A percentile compares a stretch with the other conserved stretches of the same genome.
phyloP scores from a whole-genome alignment of 805 yeast genomes.

The Wickerhamiella parazyma region DNA sequence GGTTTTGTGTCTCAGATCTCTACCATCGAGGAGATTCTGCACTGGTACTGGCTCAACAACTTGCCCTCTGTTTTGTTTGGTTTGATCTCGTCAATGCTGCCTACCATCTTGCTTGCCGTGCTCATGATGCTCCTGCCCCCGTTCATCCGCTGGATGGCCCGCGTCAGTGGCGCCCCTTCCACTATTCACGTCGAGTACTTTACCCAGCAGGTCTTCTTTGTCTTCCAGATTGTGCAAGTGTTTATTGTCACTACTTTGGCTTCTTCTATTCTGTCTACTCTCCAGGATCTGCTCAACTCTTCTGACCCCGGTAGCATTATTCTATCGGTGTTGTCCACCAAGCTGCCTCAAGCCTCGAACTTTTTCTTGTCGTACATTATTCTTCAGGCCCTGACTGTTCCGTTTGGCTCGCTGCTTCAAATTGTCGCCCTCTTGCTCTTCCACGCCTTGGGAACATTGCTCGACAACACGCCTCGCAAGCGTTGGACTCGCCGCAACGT shows the following conservation, averaged over 20 bases:
- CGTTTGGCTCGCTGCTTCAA: constrained; percentile 68
- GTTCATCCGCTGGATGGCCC: constrained; percentile 64
- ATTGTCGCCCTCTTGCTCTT: constrained; percentile 58
- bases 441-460: constrained; percentile 50
- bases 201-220: constrained; percentile 82
- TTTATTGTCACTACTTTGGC: constrained; percentile 74
- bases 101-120: constrained; percentile 65
- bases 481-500: constrained; percentile 67
- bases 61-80: constrained; percentile 64
- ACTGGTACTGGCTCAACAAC: constrained; percentile 50
- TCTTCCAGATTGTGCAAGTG: constrained; percentile 80
- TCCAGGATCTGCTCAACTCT: constrained; percentile 55
- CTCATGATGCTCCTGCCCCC: constrained; percentile 83
- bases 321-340: constrained; percentile 54
- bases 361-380: constrained; percentile 76
- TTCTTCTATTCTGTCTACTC: constrained; percentile 68
- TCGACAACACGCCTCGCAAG: constrained; percentile 84
- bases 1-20: constrained; percentile 82
- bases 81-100: constrained; percentile 74
- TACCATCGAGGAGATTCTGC: constrained; percentile 29
- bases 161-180: constrained; percentile 57
- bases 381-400: constrained; percentile 64
- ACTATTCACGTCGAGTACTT: constrained; percentile 59
- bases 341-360: constrained; percentile 81
- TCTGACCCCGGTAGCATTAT: constrained; percentile 42